Evolutionary conservation across 2,329 filamentous ascomycete genomes (phyloP).

Genomic region (Thielaviopsis ethacetica): DNA sequence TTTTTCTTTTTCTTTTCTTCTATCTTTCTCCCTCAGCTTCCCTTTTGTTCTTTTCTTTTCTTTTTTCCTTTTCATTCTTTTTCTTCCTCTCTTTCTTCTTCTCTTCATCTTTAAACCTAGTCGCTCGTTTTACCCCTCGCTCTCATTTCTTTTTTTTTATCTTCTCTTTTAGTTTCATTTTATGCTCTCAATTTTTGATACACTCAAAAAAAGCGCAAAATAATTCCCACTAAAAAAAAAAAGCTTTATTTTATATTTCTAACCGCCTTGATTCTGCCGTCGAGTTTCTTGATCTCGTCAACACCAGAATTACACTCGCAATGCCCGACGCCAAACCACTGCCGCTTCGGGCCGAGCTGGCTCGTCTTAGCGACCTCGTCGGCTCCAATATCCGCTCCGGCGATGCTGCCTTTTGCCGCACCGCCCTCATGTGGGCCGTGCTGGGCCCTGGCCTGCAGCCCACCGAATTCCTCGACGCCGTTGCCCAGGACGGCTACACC

Average conservation of each 20-base stretch:
- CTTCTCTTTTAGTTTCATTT: not conserved
- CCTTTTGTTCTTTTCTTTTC: no score
- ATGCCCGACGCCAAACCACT: not conserved
- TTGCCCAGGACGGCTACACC: conserved; percentile 6
- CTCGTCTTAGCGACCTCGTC: conserved; percentile 3
- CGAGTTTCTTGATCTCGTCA: no score
- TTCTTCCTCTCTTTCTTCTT: no score
- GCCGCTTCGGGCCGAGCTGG: not conserved
- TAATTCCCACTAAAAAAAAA: no score
- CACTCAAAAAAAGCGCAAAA: no score
- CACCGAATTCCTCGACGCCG: conserved; percentile 7
- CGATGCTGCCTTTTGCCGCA: conserved; percentile 10
- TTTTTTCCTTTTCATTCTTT: no score
- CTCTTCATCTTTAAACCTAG: no score
- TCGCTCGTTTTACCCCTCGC: not conserved
- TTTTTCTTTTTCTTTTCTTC: no score
- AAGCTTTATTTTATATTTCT: no score
- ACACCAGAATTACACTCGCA: no score
- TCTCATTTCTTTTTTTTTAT: not conserved
- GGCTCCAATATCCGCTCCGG: conserved; percentile 9
- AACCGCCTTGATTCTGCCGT: no score
- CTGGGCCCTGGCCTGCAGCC: conserved; percentile 4
- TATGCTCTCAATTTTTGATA: not conserved
- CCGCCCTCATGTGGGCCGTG: conserved; percentile 9
- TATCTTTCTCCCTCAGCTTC: no score